phyloP scores from a whole-genome alignment of 2,329 filamentous ascomycete species.

The Penicillium freii region DNA sequence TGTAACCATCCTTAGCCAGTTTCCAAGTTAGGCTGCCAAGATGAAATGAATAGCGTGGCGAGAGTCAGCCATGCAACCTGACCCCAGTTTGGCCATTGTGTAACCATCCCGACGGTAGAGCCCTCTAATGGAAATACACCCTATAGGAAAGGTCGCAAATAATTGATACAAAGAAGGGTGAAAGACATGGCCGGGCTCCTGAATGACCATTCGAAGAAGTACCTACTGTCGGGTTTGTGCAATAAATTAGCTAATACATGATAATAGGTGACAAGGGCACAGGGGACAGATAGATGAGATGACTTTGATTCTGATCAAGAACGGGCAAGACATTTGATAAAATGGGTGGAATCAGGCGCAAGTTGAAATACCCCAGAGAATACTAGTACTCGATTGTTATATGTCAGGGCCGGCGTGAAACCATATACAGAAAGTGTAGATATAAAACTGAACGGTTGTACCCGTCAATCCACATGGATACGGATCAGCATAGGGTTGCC shows the following conservation, averaged over 20 bases:
- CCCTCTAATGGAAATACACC: background rate
- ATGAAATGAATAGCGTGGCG: background rate
- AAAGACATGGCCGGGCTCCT: background rate
- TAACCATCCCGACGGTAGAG: background rate
- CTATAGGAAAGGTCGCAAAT: background rate
- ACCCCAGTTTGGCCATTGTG: background rate
- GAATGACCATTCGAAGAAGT: background rate
- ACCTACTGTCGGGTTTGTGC: background rate
- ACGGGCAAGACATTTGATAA: too few relatives aligned
- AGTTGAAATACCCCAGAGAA: background rate
- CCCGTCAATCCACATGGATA: background rate
- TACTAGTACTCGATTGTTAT: background rate
- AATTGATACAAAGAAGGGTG: background rate
- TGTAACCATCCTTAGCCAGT: too few relatives aligned
- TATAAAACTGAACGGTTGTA: background rate
- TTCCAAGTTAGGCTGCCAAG: too few relatives aligned
- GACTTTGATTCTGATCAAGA: background rate
- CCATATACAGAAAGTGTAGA: background rate
- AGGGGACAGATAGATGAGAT: too few relatives aligned
- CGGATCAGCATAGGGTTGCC: background rate
- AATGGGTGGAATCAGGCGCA: background rate
- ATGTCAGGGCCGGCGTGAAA: background rate
- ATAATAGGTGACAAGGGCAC: too few relatives aligned
- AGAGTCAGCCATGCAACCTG: background rate
- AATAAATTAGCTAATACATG: background rate